Percentiles rank a stretch among this genome's conserved stretches.
Conservation (phyloP, 306 rosid species). For the Cucurbita maxima region DNA sequence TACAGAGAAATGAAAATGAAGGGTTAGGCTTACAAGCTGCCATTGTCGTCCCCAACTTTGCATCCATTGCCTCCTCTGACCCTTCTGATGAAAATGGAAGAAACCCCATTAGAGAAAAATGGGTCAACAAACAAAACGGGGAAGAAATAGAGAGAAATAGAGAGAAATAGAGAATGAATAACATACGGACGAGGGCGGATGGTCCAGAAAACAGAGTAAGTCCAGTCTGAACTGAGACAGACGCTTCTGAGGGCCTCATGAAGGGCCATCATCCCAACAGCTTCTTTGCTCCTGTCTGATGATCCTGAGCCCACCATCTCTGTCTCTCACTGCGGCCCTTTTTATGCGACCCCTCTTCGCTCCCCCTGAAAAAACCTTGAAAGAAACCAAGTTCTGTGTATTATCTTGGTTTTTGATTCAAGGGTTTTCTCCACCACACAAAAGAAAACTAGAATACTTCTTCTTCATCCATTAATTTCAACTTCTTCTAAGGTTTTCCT, state of each 20-base stretch:
- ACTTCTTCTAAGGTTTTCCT: not conserved
- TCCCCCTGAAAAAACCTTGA: not conserved
- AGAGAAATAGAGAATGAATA: constrained; percentile 1
- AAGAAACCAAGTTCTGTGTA: not conserved
- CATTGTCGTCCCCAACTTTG: constrained; percentile 97
- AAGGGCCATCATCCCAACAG: constrained; percentile 99
- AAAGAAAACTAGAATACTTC: not conserved
- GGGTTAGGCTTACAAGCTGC: constrained; percentile 59
- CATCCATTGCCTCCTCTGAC: constrained; percentile 96
- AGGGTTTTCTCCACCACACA: constrained; percentile 9
- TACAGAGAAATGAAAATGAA: not conserved
- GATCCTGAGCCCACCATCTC: constrained; percentile 99
- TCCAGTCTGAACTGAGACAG: constrained; percentile 75
- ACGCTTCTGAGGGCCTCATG: constrained; percentile 97
- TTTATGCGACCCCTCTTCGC: not conserved
- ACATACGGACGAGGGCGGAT: constrained; percentile 99
- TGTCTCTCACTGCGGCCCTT: constrained; percentile 17
- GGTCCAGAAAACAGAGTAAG: constrained; percentile 99
- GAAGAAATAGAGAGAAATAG: not conserved
- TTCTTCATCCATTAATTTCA: constrained; percentile 1
- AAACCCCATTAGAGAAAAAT: constrained; percentile 21
- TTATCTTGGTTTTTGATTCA: not conserved
- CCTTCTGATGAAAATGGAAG: constrained; percentile 47
- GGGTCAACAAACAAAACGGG: not conserved
- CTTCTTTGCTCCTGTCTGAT: constrained; percentile 98